Conservation (phyloP, 2,329 filamentous ascomycete genomes). For the Aaosphaeria pasadenensis region DNA sequence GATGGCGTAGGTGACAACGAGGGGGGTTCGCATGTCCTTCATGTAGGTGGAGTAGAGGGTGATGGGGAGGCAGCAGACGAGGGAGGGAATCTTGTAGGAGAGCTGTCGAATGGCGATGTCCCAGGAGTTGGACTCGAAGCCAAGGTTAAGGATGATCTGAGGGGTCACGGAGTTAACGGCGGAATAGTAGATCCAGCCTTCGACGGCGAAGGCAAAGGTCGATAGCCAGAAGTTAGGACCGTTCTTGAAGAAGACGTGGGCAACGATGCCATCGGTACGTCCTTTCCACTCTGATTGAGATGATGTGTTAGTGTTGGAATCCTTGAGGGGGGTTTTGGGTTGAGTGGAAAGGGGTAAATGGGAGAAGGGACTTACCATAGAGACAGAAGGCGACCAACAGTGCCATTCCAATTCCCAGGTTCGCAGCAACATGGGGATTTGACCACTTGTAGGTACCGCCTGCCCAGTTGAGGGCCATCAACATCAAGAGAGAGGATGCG, state of each 20-base stretch:
- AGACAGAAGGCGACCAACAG: constrained; percentile 24
- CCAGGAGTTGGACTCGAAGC: constrained; percentile 29
- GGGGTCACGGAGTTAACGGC: constrained; percentile 32
- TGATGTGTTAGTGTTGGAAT: background rate
- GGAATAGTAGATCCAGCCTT: constrained; percentile 55
- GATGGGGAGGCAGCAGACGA: constrained; percentile 18
- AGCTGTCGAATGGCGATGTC: constrained; percentile 28
- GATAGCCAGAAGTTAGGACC: constrained; percentile 56
- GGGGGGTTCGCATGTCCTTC: constrained; percentile 28
- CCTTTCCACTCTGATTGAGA: constrained; percentile 52
- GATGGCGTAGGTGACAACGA: constrained; percentile 22
- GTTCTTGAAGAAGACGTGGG: constrained; percentile 54
- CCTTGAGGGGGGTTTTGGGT: too few relatives aligned
- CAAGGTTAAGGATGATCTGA: constrained; percentile 29
- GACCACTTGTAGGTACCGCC: constrained; percentile 24
- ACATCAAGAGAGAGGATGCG: constrained; percentile 21
- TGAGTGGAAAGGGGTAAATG: too few relatives aligned
- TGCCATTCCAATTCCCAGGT: constrained; percentile 18
- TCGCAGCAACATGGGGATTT: constrained; percentile 21
- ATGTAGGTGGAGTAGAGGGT: constrained; percentile 25
- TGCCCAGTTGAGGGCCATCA: constrained; percentile 29
- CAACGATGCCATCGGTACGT: constrained; percentile 52
- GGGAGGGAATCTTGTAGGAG: constrained; percentile 22
- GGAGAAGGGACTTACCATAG: constrained; percentile 14
- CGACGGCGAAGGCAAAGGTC: constrained; percentile 55